A percentile compares a stretch with the other conserved stretches of the same genome.
phyloP scores from a whole-genome alignment of 1,284 basidiomycete genomes.

The Malassezia sympodialis region DNA sequence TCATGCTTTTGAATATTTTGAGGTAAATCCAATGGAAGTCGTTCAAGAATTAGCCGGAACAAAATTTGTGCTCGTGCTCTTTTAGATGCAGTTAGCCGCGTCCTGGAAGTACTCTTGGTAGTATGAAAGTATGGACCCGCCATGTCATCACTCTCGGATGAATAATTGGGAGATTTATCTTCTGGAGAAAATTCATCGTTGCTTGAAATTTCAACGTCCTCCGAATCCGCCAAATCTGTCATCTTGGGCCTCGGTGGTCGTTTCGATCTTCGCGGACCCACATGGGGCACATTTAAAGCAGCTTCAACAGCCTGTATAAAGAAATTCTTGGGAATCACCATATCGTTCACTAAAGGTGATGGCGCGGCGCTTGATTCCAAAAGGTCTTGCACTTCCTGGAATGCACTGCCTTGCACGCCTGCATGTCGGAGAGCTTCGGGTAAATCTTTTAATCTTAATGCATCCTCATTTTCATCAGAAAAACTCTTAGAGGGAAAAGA shows the following conservation, averaged over 20 bases:
- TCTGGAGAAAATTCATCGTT: not conserved
- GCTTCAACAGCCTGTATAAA: slow-evolving; percentile 11
- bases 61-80: not conserved
- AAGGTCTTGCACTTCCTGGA: not conserved
- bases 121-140: not conserved
- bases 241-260: not conserved
- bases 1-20: not conserved
- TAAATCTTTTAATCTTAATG: not conserved
- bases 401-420: not conserved
- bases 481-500: not conserved
- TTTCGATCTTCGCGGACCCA: not conserved
- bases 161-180: not conserved
- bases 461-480: not conserved
- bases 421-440: not conserved
- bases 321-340: not conserved
- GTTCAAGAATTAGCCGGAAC: slow-evolving; percentile 9
- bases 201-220: not conserved
- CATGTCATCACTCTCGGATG: not conserved
- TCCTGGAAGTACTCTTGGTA: not conserved
- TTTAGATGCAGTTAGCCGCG: not conserved
- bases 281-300: not conserved
- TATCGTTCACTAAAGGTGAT: not conserved
- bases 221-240: not conserved
- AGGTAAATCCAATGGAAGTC: slow-evolving; percentile 3
- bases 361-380: not conserved